A percentile compares a stretch with the other conserved stretches of the same genome.
Conservation (phyloP, 371 early-diverging fungal genomes). For the Mortierella sp. region DNA sequence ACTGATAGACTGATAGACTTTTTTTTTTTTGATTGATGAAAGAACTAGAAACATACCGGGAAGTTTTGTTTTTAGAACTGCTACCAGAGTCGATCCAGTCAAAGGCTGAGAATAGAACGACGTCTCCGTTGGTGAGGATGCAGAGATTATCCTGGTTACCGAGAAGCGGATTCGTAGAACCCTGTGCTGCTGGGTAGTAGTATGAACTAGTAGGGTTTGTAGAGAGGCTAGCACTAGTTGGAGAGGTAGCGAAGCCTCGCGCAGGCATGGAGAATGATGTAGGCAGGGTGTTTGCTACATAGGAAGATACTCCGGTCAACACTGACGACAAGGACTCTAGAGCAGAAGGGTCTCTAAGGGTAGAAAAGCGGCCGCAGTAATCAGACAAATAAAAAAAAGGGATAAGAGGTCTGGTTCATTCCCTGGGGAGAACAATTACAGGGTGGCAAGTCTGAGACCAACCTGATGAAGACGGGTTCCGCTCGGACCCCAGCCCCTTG, state of each 20-base stretch:
- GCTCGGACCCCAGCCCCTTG: constrained; percentile 44
- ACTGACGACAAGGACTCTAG: constrained; percentile 71
- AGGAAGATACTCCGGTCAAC: constrained; percentile 68
- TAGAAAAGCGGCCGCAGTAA: not conserved
- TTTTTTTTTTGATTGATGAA: constrained; percentile 8
- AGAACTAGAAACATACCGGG: constrained; percentile 30
- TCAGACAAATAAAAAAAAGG: not conserved
- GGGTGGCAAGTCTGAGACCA: not conserved
- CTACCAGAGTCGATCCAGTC: constrained; percentile 54
- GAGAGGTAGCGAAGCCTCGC: constrained; percentile 44
- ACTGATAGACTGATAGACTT: not conserved
- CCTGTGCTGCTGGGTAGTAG: constrained; percentile 44
- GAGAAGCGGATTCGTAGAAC: constrained; percentile 37
- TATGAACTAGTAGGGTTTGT: constrained; percentile 51
- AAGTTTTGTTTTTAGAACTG: constrained; percentile 20
- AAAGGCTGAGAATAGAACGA: constrained; percentile 56
- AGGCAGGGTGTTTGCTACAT: constrained; percentile 65
- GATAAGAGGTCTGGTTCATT: not conserved
- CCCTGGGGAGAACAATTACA: not conserved
- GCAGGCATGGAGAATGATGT: constrained; percentile 58
- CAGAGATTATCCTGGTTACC: constrained; percentile 45
- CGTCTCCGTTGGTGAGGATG: constrained; percentile 45
- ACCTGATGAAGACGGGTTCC: constrained; percentile 58
- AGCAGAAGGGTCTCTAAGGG: constrained; percentile 70
- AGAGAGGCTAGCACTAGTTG: constrained; percentile 34